Evolutionary conservation across 331 rosid species (phyloP).

Genomic region (Cydonia oblonga): DNA sequence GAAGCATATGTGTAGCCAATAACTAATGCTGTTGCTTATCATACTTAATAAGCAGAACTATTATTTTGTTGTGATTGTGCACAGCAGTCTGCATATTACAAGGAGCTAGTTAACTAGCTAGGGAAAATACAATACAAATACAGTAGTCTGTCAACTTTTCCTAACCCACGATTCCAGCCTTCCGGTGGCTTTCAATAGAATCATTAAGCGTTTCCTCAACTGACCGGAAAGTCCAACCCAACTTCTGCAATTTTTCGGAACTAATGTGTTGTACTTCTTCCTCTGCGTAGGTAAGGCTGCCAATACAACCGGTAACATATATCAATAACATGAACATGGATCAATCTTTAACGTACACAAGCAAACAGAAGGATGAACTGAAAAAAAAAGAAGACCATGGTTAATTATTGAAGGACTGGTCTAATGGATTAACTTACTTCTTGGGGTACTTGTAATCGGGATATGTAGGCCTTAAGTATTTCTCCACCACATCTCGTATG

Average conservation of each 20-base stretch:
- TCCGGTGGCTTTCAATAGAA: slow-evolving; percentile 39
- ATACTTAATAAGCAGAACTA: neutral
- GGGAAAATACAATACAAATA: neutral
- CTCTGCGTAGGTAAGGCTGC: slow-evolving; percentile 8
- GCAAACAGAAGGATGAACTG: neutral
- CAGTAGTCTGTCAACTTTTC: neutral
- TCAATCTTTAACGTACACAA: neutral
- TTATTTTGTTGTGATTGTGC: neutral
- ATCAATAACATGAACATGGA: neutral
- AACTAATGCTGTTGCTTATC: neutral
- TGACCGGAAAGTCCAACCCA: slow-evolving; percentile 57
- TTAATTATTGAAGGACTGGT: neutral
- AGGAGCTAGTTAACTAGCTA: neutral
- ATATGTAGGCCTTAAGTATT: neutral
- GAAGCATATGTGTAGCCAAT: no score
- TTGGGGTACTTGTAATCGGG: slow-evolving; percentile 4
- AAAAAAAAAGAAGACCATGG: neutral
- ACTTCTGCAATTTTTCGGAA: slow-evolving; percentile 39
- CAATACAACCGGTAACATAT: neutral
- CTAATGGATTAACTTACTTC: neutral
- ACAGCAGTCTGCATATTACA: neutral
- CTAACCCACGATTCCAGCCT: slow-evolving; percentile 27
- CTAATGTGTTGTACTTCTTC: slow-evolving; percentile 4
- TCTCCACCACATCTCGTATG: slow-evolving; percentile 29
- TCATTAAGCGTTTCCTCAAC: slow-evolving; percentile 48